Percentiles rank a stretch among this genome's conserved stretches.
These are phyloP conservation scores for Coemansia sp. DNA, from an alignment of 192 early-diverging fungal genomes.

Conservation along the genomic window DNA sequence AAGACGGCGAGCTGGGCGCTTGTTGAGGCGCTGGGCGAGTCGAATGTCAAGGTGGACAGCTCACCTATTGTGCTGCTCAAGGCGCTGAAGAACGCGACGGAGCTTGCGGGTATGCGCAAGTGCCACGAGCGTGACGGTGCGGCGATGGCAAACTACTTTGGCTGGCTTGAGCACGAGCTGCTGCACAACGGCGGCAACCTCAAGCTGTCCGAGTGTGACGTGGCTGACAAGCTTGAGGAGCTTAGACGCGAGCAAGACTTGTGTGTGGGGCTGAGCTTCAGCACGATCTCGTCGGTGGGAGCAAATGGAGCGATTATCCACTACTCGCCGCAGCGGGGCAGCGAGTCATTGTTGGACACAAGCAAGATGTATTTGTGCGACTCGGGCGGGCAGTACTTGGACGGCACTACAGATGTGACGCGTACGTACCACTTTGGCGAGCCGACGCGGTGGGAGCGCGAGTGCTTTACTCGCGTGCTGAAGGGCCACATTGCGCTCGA, in stretches of 20 bases:
- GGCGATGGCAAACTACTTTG: conserved; percentile 84
- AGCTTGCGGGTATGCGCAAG: conserved; percentile 89
- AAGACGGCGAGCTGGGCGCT: conserved; percentile 71
- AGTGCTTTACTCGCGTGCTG: conserved; percentile 95
- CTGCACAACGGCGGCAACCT: conserved; percentile 59
- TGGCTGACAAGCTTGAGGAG: conserved; percentile 77
- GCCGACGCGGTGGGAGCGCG: conserved; percentile 81
- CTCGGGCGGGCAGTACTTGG: conserved; percentile 93
- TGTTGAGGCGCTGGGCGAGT: conserved; percentile 67
- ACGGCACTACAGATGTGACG: conserved; percentile 98
- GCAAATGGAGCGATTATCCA: conserved; percentile 98
- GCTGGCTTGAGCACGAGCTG: conserved; percentile 93
- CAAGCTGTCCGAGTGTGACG: conserved; percentile 79
- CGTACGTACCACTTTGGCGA: conserved; percentile 89
- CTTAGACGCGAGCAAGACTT: conserved; percentile 73
- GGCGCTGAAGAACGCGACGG: conserved; percentile 89
- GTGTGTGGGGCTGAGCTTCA: conserved; percentile 93
- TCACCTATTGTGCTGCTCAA: conserved; percentile 82
- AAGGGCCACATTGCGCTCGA: conserved; percentile 97
- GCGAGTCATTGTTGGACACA: conserved; percentile 71
- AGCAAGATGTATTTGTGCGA: conserved; percentile 90
- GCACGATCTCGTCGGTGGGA: conserved; percentile 94
- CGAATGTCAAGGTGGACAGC: conserved; percentile 55
- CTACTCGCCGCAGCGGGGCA: conserved; percentile 85
- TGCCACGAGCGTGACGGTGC: conserved; percentile 89